These are phyloP conservation scores for Aspergillus ostianus DNA, from an alignment of 495 filamentous ascomycete genomes.

Conservation along the genomic window DNA sequence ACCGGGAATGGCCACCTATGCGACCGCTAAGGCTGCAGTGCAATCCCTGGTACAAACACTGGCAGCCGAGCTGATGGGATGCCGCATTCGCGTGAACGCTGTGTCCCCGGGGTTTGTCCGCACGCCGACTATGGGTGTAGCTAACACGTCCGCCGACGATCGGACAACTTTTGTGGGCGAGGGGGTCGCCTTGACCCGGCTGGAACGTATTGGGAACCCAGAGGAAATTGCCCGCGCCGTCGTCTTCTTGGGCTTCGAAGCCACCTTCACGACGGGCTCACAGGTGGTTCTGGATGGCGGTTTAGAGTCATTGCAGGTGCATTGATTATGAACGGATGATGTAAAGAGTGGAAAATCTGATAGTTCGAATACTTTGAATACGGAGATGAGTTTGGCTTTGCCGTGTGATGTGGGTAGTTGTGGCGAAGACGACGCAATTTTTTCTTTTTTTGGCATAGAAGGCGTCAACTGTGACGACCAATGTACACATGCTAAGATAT, in stretches of 20 bases:
- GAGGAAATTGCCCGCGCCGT: constrained; percentile 12
- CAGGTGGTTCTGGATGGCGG: constrained; percentile 11
- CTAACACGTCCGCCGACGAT: constrained; percentile 6
- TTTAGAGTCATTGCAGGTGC: constrained; percentile 1
- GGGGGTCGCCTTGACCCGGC: constrained; percentile 5
- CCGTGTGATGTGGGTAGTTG: no score
- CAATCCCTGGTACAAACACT: constrained; percentile 10
- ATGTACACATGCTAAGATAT: no score
- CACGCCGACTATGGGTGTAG: constrained; percentile 14
- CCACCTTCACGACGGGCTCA: constrained; percentile 11
- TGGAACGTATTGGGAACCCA: constrained; percentile 7
- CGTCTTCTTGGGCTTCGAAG: constrained; percentile 11
- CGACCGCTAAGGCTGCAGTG: constrained; percentile 7
- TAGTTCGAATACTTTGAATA: background rate
- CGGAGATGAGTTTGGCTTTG: no score
- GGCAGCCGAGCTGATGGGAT: constrained; percentile 8
- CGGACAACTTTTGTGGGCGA: constrained; percentile 9
- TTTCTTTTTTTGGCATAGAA: no score
- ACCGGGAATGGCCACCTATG: constrained; percentile 9
- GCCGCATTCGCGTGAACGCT: constrained; percentile 11
- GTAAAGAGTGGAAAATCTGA: background rate
- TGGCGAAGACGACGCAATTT: no score
- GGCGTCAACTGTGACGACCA: no score
- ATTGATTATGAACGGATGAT: background rate
- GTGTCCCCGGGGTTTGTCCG: constrained; percentile 12